Percentiles rank a stretch among this genome's conserved stretches.
Conservation (phyloP, 1,284 basidiomycete species). For the Ganoderma lingzhi region DNA sequence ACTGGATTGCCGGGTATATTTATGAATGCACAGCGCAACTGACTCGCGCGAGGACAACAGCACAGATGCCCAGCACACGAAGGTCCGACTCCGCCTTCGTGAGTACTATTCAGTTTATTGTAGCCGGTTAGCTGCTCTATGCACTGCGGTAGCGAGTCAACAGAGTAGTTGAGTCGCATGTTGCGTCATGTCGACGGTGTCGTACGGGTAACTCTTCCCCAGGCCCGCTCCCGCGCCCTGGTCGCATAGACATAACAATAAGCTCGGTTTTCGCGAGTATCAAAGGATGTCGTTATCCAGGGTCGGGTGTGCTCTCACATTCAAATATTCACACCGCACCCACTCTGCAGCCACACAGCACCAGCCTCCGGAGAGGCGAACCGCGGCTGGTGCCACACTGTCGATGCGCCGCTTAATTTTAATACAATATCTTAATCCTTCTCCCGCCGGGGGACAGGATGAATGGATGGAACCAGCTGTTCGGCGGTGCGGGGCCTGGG, state of each 20-base stretch:
- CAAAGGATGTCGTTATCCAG: slow-evolving; percentile 17
- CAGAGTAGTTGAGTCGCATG: not conserved
- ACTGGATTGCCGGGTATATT: not conserved
- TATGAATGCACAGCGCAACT: not conserved
- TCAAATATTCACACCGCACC: not conserved
- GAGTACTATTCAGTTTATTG: slow-evolving; percentile 10
- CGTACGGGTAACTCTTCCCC: slow-evolving; percentile 3
- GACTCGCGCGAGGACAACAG: slow-evolving; percentile 2
- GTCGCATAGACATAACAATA: slow-evolving; percentile 28
- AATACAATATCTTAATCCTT: not conserved
- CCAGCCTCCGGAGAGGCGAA: not conserved
- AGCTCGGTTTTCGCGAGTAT: slow-evolving; percentile 27
- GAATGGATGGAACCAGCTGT: not conserved
- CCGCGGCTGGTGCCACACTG: not conserved
- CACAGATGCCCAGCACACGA: not conserved
- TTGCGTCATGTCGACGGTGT: slow-evolving; percentile 13
- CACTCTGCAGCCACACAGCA: not conserved
- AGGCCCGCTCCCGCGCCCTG: slow-evolving; percentile 11
- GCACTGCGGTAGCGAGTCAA: not conserved
- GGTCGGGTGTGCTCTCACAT: not conserved
- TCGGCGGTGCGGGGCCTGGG: slow-evolving; percentile 7
- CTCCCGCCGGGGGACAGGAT: slow-evolving; percentile 1
- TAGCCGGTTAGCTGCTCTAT: not conserved
- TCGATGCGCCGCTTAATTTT: not conserved
- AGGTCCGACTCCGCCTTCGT: slow-evolving; percentile 8